Evolutionary conservation across 441 rosid genomes (phyloP).

Genomic region (Populus hybrid): DNA sequence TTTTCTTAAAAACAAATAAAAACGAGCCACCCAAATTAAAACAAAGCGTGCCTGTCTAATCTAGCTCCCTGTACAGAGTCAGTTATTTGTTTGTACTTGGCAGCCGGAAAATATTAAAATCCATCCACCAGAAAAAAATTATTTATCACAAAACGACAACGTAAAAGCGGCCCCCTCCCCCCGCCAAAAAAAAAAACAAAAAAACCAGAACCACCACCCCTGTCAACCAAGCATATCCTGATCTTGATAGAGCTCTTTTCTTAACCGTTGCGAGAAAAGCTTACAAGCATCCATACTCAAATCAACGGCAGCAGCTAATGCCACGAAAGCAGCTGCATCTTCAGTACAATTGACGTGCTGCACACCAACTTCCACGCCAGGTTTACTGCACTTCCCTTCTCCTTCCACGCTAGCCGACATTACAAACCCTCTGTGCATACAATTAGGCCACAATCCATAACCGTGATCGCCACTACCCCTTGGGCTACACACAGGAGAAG

Average conservation of each 20-base stretch:
- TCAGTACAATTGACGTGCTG: constrained; percentile 88
- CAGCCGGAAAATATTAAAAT: constrained; percentile 14
- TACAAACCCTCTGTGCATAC: constrained; percentile 67
- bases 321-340: constrained; percentile 92
- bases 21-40: constrained; percentile 6
- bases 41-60: constrained; percentile 37
- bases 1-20: constrained; percentile 11
- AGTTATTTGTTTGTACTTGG: constrained; percentile 13
- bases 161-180: background rate
- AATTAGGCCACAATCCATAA: constrained; percentile 64
- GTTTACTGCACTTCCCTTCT: constrained; percentile 79
- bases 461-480: constrained; percentile 75
- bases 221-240: constrained; percentile 41
- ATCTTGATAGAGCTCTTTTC: constrained; percentile 70
- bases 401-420: constrained; percentile 85
- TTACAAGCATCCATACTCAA: constrained; percentile 89
- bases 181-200: background rate
- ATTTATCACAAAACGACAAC: background rate
- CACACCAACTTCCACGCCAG: constrained; percentile 77
- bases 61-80: constrained; percentile 25
- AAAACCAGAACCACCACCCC: background rate
- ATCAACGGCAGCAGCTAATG: constrained; percentile 81
- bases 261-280: constrained; percentile 80
- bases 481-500: constrained; percentile 69
- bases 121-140: constrained; percentile 8